Percentiles rank a stretch among this genome's conserved stretches.
phyloP scores from a whole-genome alignment of 371 early-diverging fungal genomes.

The Mucor sp. region DNA sequence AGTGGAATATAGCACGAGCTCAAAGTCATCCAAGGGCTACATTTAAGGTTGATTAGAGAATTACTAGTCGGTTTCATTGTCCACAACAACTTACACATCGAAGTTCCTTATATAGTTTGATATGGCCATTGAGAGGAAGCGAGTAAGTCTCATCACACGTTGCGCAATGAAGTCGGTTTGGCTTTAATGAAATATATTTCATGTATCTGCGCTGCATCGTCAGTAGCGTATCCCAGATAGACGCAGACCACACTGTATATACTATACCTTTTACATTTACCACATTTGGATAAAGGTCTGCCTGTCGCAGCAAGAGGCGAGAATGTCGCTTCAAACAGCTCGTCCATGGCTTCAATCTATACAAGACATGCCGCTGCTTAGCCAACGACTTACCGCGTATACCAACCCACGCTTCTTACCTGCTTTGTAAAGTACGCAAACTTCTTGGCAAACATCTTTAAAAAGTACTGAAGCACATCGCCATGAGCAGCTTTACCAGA shows the following conservation, averaged over 20 bases:
- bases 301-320: conserved; percentile 55
- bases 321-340: conserved; percentile 59
- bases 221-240: background rate
- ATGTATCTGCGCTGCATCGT: conserved; percentile 32
- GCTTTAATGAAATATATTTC: conserved; percentile 53
- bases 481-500: conserved; percentile 42
- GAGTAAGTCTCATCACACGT: conserved; percentile 60
- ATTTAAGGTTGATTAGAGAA: background rate
- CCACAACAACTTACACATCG: conserved; percentile 38
- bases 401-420: conserved; percentile 15
- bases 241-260: too few species aligned
- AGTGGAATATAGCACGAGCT: conserved; percentile 53
- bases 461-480: conserved; percentile 45
- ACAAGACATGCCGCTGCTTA: background rate
- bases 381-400: background rate
- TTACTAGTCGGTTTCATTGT: background rate
- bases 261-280: conserved; percentile 52
- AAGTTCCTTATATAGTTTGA: conserved; percentile 55
- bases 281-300: conserved; percentile 54
- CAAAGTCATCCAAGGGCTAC: conserved; percentile 58
- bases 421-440: conserved; percentile 52
- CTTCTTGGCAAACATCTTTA: conserved; percentile 49
- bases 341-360: conserved; percentile 57
- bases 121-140: conserved; percentile 53
- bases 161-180: conserved; percentile 52